phyloP scores from a whole-genome alignment of 1,139 yeast species.

The Geotrichum restrictum region DNA sequence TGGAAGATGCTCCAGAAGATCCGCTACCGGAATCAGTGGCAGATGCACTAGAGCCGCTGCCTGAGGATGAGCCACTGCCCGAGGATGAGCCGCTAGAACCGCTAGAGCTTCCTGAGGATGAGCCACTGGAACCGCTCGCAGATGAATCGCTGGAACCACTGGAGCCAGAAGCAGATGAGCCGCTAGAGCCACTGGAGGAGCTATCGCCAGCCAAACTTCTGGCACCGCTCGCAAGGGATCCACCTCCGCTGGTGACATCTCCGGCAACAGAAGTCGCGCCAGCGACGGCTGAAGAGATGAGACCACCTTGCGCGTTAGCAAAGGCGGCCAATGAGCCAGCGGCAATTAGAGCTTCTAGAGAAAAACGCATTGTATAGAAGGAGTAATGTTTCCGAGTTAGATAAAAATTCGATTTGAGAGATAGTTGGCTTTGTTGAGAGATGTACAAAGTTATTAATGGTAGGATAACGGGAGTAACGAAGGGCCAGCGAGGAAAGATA shows the following conservation, averaged over 20 bases:
- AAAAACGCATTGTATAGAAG: slow-evolving; percentile 1
- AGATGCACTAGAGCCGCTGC: background rate
- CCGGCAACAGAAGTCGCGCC: slow-evolving; percentile 1
- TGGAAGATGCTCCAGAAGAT: slow-evolving; percentile 2
- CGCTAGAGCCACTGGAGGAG: background rate
- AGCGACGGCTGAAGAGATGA: background rate
- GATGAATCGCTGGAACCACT: background rate
- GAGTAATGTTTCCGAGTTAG: too few relatives aligned
- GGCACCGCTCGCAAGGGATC: background rate
- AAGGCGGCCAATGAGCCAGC: slow-evolving; percentile 4
- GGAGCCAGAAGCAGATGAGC: too few relatives aligned
- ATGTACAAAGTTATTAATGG: too few relatives aligned
- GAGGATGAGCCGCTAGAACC: background rate
- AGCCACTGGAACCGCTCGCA: background rate
- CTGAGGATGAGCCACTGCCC: slow-evolving; percentile 2
- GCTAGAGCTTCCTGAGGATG: slow-evolving; percentile 2
- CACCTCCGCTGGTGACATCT: slow-evolving; percentile 9
- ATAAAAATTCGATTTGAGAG: background rate
- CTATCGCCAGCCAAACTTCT: background rate
- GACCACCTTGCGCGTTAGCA: slow-evolving; percentile 8
- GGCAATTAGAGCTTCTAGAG: slow-evolving; percentile 7
- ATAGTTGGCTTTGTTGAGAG: too few relatives aligned
- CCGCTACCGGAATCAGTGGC: background rate
- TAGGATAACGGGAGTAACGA: background rate
- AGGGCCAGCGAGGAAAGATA: background rate